Conservation (phyloP, 176 grass and related monocot genomes). For the Zizania latifolia region DNA sequence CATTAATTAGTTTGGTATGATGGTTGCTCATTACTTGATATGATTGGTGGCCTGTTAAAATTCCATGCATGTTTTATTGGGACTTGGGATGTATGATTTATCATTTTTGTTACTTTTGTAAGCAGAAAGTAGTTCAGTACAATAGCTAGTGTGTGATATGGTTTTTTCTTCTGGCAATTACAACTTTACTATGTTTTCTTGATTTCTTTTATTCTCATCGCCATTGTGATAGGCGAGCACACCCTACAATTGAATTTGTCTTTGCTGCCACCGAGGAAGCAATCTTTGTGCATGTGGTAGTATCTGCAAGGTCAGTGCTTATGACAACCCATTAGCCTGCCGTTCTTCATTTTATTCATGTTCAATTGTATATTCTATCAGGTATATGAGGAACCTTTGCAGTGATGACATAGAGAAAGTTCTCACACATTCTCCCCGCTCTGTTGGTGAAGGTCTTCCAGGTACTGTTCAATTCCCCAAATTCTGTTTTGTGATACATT, state of each 20-base stretch:
- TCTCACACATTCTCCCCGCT: conserved; percentile 60
- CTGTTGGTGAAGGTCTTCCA: conserved; percentile 75
- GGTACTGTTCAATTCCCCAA: conserved; percentile 39
- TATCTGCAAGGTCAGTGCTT: conserved; percentile 79
- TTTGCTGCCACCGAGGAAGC: conserved; percentile 96
- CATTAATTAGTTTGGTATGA: neutral
- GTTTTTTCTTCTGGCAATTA: neutral
- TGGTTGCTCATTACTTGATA: neutral
- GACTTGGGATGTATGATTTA: neutral
- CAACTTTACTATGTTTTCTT: conserved; percentile 20
- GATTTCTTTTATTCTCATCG: conserved; percentile 35
- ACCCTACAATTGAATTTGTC: conserved; percentile 83
- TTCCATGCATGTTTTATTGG: conserved; percentile 13
- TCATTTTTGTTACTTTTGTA: neutral
- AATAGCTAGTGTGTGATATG: neutral
- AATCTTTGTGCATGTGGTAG: conserved; percentile 82
- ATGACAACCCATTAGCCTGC: neutral
- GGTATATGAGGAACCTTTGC: conserved; percentile 82
- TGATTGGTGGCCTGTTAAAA: conserved; percentile 1
- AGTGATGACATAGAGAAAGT: conserved; percentile 94
- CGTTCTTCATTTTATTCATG: conserved; percentile 17
- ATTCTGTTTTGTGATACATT: conserved; percentile 1
- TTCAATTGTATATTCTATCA: conserved; percentile 33
- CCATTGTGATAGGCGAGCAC: conserved; percentile 61
- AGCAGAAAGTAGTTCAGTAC: conserved; percentile 3